phyloP scores from a whole-genome alignment of 345 rosid species.

The Clarkia xantiana region DNA sequence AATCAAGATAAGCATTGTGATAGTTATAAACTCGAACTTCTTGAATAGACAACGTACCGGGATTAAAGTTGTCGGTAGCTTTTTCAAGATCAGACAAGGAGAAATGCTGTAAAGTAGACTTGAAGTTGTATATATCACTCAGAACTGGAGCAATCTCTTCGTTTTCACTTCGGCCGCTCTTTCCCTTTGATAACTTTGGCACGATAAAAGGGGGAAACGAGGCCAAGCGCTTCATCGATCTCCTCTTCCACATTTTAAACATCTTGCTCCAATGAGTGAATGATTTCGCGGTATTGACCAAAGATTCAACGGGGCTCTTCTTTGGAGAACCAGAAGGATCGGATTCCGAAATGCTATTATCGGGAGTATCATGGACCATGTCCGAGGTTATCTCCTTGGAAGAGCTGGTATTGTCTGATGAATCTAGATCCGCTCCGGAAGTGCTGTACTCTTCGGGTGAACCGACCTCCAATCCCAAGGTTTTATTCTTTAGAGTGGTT shows the following conservation, averaged over 20 bases:
- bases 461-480: slow-evolving; percentile 9
- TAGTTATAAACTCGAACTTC: not conserved
- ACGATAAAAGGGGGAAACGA: slow-evolving; percentile 30
- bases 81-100: slow-evolving; percentile 37
- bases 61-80: slow-evolving; percentile 63
- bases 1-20: not conserved
- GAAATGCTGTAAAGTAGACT: slow-evolving; percentile 47
- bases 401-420: too few species aligned
- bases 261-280: slow-evolving; percentile 51
- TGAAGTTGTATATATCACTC: slow-evolving; percentile 41
- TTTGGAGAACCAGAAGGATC: not conserved
- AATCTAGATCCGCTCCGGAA: too few species aligned
- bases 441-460: slow-evolving; percentile 6
- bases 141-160: slow-evolving; percentile 22
- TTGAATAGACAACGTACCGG: slow-evolving; percentile 13
- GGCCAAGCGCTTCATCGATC: slow-evolving; percentile 33
- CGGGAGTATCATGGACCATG: too few species aligned
- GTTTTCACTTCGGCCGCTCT: slow-evolving; percentile 21
- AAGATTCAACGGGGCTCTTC: not conserved
- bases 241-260: slow-evolving; percentile 53
- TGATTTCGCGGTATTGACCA: slow-evolving; percentile 8
- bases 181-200: slow-evolving; percentile 21
- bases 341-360: not conserved
- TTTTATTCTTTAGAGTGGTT: too few species aligned
- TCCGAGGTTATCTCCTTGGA: too few species aligned